These are phyloP conservation scores for Xylaria sp. DNA, from an alignment of 2,329 filamentous ascomycete species.

Conservation along the genomic window DNA sequence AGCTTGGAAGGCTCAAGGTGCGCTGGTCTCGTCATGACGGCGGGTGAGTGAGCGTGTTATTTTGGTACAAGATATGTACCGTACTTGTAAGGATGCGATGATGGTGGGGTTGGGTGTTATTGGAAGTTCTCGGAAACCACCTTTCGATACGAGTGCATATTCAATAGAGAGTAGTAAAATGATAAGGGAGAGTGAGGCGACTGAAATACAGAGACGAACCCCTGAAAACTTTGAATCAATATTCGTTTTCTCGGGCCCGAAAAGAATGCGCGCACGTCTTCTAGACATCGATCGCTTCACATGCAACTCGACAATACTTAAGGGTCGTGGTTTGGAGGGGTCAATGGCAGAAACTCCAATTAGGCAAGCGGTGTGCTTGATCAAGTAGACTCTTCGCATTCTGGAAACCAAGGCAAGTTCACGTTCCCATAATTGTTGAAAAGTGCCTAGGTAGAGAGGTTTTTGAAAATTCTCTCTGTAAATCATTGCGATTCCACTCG, in stretches of 20 bases:
- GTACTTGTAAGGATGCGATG: slow-evolving; percentile 1
- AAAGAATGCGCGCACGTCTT: slow-evolving; percentile 5
- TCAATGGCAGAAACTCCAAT: slow-evolving; percentile 31
- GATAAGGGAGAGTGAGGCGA: neutral
- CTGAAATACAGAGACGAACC: neutral
- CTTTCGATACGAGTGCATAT: neutral
- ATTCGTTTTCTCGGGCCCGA: neutral
- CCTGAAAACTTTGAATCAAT: neutral
- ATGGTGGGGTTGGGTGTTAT: neutral
- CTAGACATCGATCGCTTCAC: slow-evolving; percentile 18
- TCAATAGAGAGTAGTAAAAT: neutral
- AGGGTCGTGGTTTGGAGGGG: slow-evolving; percentile 29
- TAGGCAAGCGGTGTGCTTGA: slow-evolving; percentile 33
- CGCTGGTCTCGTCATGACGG: slow-evolving; percentile 58
- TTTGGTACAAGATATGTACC: too few species aligned
- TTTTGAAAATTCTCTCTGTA: slow-evolving; percentile 22
- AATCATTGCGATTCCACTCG: slow-evolving; percentile 25
- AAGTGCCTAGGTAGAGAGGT: neutral
- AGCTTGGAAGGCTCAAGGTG: slow-evolving; percentile 81
- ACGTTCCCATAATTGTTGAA: slow-evolving; percentile 3
- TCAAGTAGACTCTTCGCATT: neutral
- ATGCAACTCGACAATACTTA: neutral
- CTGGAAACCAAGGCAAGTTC: neutral
- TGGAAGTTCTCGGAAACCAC: neutral
- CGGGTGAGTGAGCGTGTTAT: neutral